Base-by-base conservation (phyloP, 257 asterid species). In the Ilex aquifolium region DNA sequence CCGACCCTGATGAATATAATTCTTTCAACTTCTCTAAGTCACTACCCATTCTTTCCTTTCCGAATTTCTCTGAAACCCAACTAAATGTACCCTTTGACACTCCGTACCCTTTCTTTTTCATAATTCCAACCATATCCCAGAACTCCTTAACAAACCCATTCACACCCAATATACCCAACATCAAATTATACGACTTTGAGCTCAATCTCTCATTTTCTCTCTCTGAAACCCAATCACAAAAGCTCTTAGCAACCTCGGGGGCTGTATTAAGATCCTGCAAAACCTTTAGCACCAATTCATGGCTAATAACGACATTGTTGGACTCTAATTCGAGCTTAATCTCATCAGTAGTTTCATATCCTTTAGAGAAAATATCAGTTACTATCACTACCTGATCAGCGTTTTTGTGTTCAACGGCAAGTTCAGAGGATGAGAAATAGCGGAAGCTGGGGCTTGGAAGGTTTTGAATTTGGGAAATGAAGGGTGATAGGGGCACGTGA, bases 151-250 rank as follows among this genome's bases (percentile, higher is more conserved):
- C 80, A 52, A 70, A 69, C 2, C 90, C 96, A 61, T 74, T 86
- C 56, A 67, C 31, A 32, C 87, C 85, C 68, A 86, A 67, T 57
- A 78, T 56, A 58, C 79, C 77, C 32, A 91, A 67, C 95, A 91
- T 77, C 71, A 71, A 50, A 80, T 88, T 86, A 76, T 78, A 88
- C 30, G 87, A 72, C 68, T 88, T 78, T 3, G 95, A 91, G 73
- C 92, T 88, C 87, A 91, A 74, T 57, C 69, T 76, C 65, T 71
- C 79, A 30, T 82, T 69, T 16, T 78, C 77, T 59, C 66, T 77
- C 75, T 76, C 84, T 62, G 50, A 74, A 72, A 86, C 91, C 95
- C 95, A 91, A 59, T 83, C 29, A 57, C 86, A 85, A 50, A 88
- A 46, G 76, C 85, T 76, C 68, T 16, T 64, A 12, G 95, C 95